phyloP scores from a whole-genome alignment of 331 rosid species.

The Pyrus hybrid region DNA sequence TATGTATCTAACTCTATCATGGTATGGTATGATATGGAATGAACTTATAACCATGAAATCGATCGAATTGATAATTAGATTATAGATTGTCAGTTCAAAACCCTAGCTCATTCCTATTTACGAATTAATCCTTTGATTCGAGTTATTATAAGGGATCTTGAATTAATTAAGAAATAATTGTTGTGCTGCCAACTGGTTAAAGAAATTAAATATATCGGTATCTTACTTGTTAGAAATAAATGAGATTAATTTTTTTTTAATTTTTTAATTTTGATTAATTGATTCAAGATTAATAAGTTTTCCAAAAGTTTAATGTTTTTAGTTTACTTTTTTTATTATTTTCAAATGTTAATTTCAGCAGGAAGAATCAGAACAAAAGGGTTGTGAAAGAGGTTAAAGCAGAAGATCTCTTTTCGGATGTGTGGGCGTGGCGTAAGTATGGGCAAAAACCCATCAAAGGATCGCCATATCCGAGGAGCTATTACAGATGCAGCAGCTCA shows the following conservation, averaged over 20 bases:
- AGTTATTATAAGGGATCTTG: background rate
- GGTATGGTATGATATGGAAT: background rate
- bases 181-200: background rate
- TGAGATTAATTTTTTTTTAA: background rate
- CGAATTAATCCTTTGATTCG: background rate
- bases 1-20: background rate
- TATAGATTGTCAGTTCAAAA: too few species aligned
- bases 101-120: background rate
- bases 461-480: constrained; percentile 88
- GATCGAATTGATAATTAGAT: background rate
- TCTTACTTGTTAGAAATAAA: background rate
- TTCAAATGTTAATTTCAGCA: constrained; percentile 19
- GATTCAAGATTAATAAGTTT: background rate
- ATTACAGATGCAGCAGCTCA: constrained; percentile 77
- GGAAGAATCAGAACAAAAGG: constrained; percentile 54
- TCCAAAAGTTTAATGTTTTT: background rate
- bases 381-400: constrained; percentile 55
- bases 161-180: too few species aligned
- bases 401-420: constrained; percentile 41
- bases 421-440: constrained; percentile 97
- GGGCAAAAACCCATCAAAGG: constrained; percentile 98
- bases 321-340: background rate
- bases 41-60: background rate
- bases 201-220: background rate
- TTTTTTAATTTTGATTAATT: background rate